Base-by-base conservation (phyloP, 1,284 basidiomycete genomes). In the Trichosporon inkin region DNA sequence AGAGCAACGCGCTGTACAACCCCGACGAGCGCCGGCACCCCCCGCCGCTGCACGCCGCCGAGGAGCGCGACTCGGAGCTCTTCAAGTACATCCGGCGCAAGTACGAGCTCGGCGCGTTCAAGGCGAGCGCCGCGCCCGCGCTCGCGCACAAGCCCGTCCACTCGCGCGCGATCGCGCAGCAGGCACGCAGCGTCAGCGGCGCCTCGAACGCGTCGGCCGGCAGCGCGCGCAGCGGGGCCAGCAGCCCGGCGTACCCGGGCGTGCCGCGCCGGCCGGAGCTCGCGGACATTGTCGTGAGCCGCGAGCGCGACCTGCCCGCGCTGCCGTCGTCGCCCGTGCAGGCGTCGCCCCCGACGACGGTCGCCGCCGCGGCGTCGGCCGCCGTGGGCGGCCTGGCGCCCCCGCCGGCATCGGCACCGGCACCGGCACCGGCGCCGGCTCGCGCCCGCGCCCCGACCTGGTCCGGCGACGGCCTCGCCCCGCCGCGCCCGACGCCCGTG, bases 51-150 rank as follows among this genome's bases (percentile, higher is more conserved):
- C 63, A 65, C 0, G 70, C 66, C 11, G 66, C 61, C 24, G 61
- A 65, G 37, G 76, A 76, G 36, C 69, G 77, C 34, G 75, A 78
- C 62, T 68, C 69, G 4, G 77, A 79, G 57, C 67, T 79, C 35
- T 71, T 77, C 55, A 68, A 69, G 62, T 78, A 71, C 60, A 78
- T 79, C 22, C 60, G 77, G 56, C 59, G 67, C 54, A 79, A 79
- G 61, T 79, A 77, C 60, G 77, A 78, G 61, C 60, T 67, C 14
- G 75, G 76, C 5, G 67, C 71, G 32, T 79, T 78, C 66, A 68
- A 68, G 51, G 59, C 61, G 14, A 66, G 63, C 2, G 64, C 63
- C 7, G 39, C 55, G n/a, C 41, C 20, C 3, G 60, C 60, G 39
- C 63, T 57, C 16, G 61, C 58, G 7, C 47, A 49, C 1, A 28